Conservation (phyloP, 2,329 filamentous ascomycete species). For the Ceratocystis ficicola region DNA sequence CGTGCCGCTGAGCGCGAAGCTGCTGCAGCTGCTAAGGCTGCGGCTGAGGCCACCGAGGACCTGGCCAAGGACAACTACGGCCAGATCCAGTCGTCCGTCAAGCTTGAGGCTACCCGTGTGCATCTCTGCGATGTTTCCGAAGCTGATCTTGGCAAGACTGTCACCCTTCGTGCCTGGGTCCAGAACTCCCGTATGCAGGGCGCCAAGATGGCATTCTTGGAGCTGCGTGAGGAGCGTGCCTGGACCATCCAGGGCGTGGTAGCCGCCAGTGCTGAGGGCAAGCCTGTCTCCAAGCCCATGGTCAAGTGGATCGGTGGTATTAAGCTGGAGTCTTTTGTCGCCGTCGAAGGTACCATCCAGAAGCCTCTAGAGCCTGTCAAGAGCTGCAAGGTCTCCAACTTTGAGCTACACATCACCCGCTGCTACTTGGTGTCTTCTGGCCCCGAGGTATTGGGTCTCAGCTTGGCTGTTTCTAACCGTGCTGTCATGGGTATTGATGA, state of each 20-base stretch:
- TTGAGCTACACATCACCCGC: slow-evolving; percentile 81
- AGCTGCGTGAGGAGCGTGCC: slow-evolving; percentile 62
- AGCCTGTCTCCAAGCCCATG: slow-evolving; percentile 67
- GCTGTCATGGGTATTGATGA: slow-evolving; percentile 48
- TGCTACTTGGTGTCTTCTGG: slow-evolving; percentile 62
- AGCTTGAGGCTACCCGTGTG: slow-evolving; percentile 44
- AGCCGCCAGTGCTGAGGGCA: slow-evolving; percentile 58
- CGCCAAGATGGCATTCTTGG: slow-evolving; percentile 83
- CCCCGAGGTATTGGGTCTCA: slow-evolving; percentile 46
- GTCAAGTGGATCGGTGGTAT: slow-evolving; percentile 76
- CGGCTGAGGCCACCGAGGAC: slow-evolving; percentile 54
- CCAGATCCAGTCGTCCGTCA: slow-evolving; percentile 47
- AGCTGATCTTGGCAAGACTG: slow-evolving; percentile 52
- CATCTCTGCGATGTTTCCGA: slow-evolving; percentile 54
- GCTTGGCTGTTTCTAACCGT: slow-evolving; percentile 43
- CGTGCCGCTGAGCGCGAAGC: slow-evolving; percentile 64
- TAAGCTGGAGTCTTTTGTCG: slow-evolving; percentile 68
- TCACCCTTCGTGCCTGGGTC: slow-evolving; percentile 68
- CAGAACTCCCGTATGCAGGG: slow-evolving; percentile 81
- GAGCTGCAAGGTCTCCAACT: slow-evolving; percentile 64
- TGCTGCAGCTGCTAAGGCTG: slow-evolving; percentile 53
- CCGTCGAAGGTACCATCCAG: slow-evolving; percentile 69
- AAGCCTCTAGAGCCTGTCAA: slow-evolving; percentile 79
- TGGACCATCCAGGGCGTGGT: slow-evolving; percentile 76
- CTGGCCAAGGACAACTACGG: slow-evolving; percentile 71